Base-by-base conservation (phyloP, 768 basidiomycete genomes). In the Psilocybe cubensis region DNA sequence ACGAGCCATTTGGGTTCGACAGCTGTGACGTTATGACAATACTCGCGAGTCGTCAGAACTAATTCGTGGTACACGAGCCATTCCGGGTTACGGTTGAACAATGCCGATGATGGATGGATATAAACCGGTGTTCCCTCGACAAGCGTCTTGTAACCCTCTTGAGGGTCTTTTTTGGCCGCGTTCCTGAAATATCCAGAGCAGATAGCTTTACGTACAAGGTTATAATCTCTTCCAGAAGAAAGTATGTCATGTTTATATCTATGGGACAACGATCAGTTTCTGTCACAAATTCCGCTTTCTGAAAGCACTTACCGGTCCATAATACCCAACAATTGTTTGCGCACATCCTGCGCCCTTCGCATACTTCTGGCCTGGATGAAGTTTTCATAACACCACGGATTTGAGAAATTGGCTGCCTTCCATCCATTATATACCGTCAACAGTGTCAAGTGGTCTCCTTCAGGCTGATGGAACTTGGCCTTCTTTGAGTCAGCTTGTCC, bases 341-440 rank as follows among this genome's bases (percentile, higher is more conserved):
- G 80, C 9, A 99, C 94, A 80, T 99, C 97, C 73, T 98, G 96
- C 4, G 96, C 97, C 5, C 96, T 82, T 56, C 94, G 83, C 94
- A 99, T 96, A 64, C 94, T 97, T 69, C 97, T 83, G 10, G 94
- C 96, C 72, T 98, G 97, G 48, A 98, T 97, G 68, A 96, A 99
- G 72, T 98, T 98, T 75, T 98, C 96, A 63, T 94, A 96, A 70
- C 97, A 98, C 97, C 97, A 99, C 4, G 96, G 95, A 71, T 97
- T 96, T 29, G 94, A 94, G 70, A 97, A 98, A 70, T 92, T 97
- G 57, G 90, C 92, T 4, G 82, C 88, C 69, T 98, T 97, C 97
- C 97, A 99, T 14, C 94, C 97, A 65, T 98, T 99, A 75, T 98
- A 99, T 2, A 99, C 97, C 5, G 96, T 91, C 60, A 95, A 75